phyloP scores from a whole-genome alignment of 2,329 filamentous ascomycete species.

The Biscogniauxia mediterranea region DNA sequence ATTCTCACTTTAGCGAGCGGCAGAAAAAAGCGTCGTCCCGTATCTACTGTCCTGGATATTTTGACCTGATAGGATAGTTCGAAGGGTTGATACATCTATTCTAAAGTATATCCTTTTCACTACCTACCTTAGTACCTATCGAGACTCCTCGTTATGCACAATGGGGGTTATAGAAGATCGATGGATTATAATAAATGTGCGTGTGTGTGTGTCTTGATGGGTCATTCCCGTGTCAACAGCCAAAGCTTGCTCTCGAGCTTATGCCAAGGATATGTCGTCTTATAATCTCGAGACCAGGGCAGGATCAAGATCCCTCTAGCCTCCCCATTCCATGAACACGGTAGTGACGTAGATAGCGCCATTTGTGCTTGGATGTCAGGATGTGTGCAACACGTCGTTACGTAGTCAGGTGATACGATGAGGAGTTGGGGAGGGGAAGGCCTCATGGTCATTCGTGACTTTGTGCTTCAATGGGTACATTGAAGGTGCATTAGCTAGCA shows the following conservation, averaged over 20 bases:
- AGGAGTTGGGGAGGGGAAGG: neutral
- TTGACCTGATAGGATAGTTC: constrained; percentile 75
- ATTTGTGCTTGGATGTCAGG: neutral
- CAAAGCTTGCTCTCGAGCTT: neutral
- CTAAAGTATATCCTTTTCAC: neutral
- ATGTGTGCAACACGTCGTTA: neutral
- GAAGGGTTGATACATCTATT: constrained; percentile 71
- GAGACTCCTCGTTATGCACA: no score
- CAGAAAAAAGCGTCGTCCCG: constrained; percentile 57
- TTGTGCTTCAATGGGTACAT: neutral
- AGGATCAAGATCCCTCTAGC: neutral
- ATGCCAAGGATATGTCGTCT: neutral
- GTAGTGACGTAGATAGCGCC: neutral
- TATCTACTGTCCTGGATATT: constrained; percentile 86
- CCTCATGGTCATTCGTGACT: neutral
- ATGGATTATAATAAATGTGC: no score
- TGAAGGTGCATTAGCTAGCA: neutral
- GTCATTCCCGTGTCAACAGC: no score
- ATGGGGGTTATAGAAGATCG: no score
- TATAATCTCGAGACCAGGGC: neutral
- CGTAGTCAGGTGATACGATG: neutral
- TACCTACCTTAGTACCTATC: no score
- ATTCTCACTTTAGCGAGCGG: constrained; percentile 32
- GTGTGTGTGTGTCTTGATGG: no score
- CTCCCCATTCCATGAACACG: neutral